Base-by-base conservation (phyloP, 1,284 basidiomycete species). In the Rhodotorula sp. region DNA sequence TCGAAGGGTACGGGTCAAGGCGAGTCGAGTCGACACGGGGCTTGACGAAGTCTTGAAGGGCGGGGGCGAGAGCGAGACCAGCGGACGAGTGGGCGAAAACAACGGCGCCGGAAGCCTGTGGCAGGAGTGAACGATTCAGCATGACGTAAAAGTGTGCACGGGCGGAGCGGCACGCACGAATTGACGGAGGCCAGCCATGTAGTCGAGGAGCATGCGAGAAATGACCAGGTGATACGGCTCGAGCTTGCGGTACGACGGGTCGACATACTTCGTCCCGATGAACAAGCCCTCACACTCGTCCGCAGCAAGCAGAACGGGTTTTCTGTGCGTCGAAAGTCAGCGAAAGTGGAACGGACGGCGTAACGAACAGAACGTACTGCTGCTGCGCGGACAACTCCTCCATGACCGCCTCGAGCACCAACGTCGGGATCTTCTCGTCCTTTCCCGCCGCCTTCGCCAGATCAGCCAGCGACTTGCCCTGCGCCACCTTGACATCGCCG, bases 261-360 rank as follows among this genome's bases (percentile, higher is more conserved):
- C 88, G 52, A 88, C 86, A 82, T 96, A 97, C 26, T 83, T 79
- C 0, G 88, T 86, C 58, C 84, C 85, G 76, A 85, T 83, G 79
- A 91, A 94, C 46, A 96, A 82, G 0, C 89, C 84, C 78, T 96
- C 93, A 76, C 89, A 87, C 75, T 94, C 91, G 77, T 97, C 94
- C 1, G 96, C 81, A 0, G 92, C 93, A 37, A 95, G 81, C 10
- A 97, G 80, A 2, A 96, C 88, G 0, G 94, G 78, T 20, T 61
- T 58, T 9, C 68, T 70, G 40, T 83, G 80, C 84, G 16, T 5
- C 1, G 4, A n/a, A 63, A 26, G 40, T 51, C 56, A 68, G 58
- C 53, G 3, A 22, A n/a, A 5, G 15, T 16, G 60, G 20, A 26
- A 20, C 53, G 8, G 40, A 26, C 7, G 22, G 9, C 31, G 31